Conservation (phyloP, 208 protist genomes). For the Leishmania lainsoni region DNA sequence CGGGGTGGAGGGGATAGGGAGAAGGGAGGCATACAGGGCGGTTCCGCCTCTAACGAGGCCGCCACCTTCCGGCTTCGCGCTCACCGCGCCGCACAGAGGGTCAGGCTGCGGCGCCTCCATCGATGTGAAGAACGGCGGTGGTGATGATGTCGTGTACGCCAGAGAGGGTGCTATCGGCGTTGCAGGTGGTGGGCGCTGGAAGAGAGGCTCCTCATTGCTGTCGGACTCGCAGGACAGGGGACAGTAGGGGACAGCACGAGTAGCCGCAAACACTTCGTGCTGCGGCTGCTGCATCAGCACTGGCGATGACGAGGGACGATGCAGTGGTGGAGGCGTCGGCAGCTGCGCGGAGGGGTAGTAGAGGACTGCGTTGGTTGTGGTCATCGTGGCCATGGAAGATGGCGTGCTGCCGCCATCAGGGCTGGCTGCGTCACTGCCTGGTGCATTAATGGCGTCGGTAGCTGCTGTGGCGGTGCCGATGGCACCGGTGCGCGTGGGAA, state of each 20-base stretch:
- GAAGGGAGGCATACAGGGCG: neutral
- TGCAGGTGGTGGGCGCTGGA: constrained; percentile 14
- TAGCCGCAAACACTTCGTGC: neutral
- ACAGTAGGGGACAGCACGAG: neutral
- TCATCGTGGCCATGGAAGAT: neutral
- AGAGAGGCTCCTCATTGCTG: constrained; percentile 36
- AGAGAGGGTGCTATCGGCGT: neutral
- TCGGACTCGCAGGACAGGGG: constrained; percentile 20
- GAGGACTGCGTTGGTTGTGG: constrained; percentile 4
- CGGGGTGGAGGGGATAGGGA: constrained; percentile 5
- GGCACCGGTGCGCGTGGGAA: neutral
- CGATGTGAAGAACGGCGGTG: neutral
- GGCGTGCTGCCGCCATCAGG: neutral
- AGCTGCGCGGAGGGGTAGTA: neutral
- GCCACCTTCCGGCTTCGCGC: constrained; percentile 9
- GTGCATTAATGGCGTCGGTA: neutral
- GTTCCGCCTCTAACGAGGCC: neutral
- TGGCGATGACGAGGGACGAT: constrained; percentile 1
- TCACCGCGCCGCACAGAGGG: constrained; percentile 13
- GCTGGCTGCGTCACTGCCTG: neutral
- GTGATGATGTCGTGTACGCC: neutral
- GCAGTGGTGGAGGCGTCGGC: constrained; percentile 13
- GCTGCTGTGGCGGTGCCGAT: neutral
- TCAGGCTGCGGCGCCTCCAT: neutral
- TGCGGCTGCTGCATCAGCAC: neutral